Evolutionary conservation across 495 filamentous ascomycete genomes (phyloP).

Genomic region (Hypoxylon lenormandii): DNA sequence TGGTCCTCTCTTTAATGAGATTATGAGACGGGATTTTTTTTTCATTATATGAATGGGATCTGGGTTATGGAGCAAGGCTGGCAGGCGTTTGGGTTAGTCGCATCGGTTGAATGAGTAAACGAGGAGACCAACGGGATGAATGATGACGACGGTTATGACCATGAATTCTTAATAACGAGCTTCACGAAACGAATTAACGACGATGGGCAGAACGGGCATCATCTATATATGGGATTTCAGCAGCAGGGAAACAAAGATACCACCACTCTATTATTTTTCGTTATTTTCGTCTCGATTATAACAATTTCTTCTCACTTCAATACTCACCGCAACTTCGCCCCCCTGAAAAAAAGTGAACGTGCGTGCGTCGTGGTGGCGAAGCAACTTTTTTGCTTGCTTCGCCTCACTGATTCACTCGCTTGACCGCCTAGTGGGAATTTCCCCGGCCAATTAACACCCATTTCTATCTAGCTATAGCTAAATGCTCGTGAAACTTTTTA

Average conservation of each 20-base stretch:
- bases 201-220: slow-evolving; percentile 14
- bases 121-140: slow-evolving; percentile 29
- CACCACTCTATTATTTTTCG: slow-evolving; percentile 1
- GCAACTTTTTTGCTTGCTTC: slow-evolving; percentile 22
- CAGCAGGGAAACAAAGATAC: slow-evolving; percentile 28
- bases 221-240: slow-evolving; percentile 6
- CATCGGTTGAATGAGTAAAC: slow-evolving; percentile 18
- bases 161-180: slow-evolving; percentile 28
- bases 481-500: no score
- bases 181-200: not conserved
- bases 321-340: slow-evolving; percentile 40
- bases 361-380: slow-evolving; percentile 33
- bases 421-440: slow-evolving; percentile 11
- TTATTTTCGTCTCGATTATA: slow-evolving; percentile 18
- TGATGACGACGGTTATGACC: slow-evolving; percentile 5
- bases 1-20: slow-evolving; percentile 16
- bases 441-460: slow-evolving; percentile 10
- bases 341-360: slow-evolving; percentile 4
- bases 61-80: not conserved
- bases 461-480: no score
- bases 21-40: slow-evolving; percentile 3
- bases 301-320: slow-evolving; percentile 11
- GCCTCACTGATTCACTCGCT: slow-evolving; percentile 23
- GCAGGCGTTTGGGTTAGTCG: not conserved
- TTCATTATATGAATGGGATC: not conserved